These are phyloP conservation scores for Cyberlindnera sargentensis DNA, from an alignment of 805 yeast species.

Conservation along the genomic window DNA sequence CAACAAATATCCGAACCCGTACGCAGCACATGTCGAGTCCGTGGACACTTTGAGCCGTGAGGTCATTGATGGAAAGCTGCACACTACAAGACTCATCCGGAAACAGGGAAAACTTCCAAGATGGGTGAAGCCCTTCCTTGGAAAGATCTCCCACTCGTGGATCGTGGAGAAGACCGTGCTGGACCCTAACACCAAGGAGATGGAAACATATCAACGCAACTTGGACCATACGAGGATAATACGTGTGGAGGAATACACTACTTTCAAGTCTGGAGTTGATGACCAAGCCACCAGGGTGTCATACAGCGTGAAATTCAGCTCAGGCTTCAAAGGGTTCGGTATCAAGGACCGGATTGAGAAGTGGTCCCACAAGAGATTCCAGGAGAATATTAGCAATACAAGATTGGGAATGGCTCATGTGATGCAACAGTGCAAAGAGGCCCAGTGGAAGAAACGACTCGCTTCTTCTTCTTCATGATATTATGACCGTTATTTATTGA, in stretches of 20 bases:
- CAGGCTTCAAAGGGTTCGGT: constrained; percentile 56
- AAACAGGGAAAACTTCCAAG: constrained; percentile 77
- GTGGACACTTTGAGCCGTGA: constrained; percentile 64
- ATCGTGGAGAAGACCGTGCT: constrained; percentile 72
- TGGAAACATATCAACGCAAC: constrained; percentile 72
- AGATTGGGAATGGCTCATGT: constrained; percentile 72
- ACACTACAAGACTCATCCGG: constrained; percentile 65
- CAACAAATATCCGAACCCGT: constrained; percentile 70
- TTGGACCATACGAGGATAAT: constrained; percentile 77
- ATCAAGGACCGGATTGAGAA: constrained; percentile 67
- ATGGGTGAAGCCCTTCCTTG: constrained; percentile 72
- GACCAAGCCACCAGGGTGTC: constrained; percentile 37
- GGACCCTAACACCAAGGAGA: constrained; percentile 46
- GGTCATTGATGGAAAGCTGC: constrained; percentile 61
- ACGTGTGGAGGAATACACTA: constrained; percentile 70
- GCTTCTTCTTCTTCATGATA: not conserved
- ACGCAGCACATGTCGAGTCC: constrained; percentile 75
- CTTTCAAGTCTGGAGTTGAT: constrained; percentile 36
- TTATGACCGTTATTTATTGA: not conserved
- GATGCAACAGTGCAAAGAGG: constrained; percentile 51
- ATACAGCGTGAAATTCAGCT: constrained; percentile 60
- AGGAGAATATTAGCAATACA: constrained; percentile 57
- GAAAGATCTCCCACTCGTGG: constrained; percentile 67
- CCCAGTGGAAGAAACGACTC: not conserved
- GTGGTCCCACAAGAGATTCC: constrained; percentile 71